Conservation (phyloP, 2,329 filamentous ascomycete species). For the Exophiala viscosa region DNA sequence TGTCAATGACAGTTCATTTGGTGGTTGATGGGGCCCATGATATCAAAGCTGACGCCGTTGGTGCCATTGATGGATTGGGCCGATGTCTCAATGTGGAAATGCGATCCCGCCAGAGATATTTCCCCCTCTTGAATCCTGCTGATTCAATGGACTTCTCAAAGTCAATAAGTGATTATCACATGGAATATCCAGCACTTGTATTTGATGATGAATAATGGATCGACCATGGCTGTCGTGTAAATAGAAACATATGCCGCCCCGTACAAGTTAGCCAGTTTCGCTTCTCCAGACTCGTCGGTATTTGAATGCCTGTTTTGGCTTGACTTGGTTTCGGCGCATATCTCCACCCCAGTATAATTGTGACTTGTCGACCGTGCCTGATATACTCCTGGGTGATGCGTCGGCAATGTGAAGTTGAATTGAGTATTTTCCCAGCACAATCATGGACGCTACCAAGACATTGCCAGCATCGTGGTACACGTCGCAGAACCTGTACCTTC, state of each 20-base stretch:
- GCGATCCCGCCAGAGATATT: slow-evolving; percentile 14
- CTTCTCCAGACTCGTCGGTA: slow-evolving; percentile 12
- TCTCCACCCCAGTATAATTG: no score
- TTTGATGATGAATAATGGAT: no score
- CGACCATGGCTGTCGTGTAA: no score
- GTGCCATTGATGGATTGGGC: slow-evolving; percentile 3
- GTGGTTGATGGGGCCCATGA: slow-evolving; percentile 3
- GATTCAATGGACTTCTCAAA: slow-evolving; percentile 1
- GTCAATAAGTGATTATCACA: slow-evolving; percentile 9
- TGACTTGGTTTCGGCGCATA: no score
- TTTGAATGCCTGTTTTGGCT: slow-evolving; percentile 20
- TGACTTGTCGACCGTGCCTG: no score
- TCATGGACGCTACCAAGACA: slow-evolving; percentile 33
- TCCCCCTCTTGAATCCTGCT: not conserved
- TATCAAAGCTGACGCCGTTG: slow-evolving; percentile 15
- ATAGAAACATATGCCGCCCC: not conserved
- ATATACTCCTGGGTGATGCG: no score
- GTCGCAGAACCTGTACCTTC: slow-evolving; percentile 47
- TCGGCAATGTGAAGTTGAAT: no score
- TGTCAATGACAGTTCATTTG: not conserved
- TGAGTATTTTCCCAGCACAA: not conserved
- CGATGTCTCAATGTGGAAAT: slow-evolving; percentile 21
- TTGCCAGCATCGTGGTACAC: slow-evolving; percentile 54
- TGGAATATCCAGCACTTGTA: not conserved
- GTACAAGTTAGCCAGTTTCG: not conserved